A percentile compares a stretch with the other conserved stretches of the same genome.
Conservation (phyloP, 2,329 filamentous ascomycete species). For the Trichophyton benhamiae region DNA sequence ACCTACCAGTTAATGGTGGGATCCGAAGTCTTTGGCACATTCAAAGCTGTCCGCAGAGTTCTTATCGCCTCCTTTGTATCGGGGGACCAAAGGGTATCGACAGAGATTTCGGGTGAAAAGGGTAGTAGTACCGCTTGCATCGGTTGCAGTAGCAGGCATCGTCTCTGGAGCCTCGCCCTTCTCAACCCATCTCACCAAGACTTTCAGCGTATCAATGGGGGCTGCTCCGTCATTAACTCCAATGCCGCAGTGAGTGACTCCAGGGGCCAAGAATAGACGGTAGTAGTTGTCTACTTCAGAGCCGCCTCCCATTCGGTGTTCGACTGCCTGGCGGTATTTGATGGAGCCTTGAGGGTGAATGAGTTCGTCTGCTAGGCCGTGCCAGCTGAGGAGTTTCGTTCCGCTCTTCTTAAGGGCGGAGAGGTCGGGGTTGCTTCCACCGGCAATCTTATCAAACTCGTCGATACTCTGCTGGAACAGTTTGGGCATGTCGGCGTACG, state of each 20-base stretch:
- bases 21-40: neutral
- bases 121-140: neutral
- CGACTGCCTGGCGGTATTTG: neutral
- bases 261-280: conserved; percentile 1
- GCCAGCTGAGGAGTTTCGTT: neutral
- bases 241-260: conserved; percentile 3
- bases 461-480: neutral
- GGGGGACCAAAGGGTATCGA: neutral
- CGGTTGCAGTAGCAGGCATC: neutral
- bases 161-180: neutral
- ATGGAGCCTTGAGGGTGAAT: neutral
- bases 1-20: neutral
- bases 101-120: neutral
- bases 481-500: neutral
- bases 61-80: neutral
- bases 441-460: neutral
- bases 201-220: neutral
- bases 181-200: conserved; percentile 2
- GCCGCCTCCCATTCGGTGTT: neutral
- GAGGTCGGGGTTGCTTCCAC: neutral
- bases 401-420: neutral
- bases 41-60: conserved; percentile 1
- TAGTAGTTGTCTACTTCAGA: neutral
- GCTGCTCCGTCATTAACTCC: neutral
- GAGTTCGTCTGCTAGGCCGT: neutral